Conservation (phyloP, 148 eudicot genomes). For the Dysphania ambrosioides region DNA sequence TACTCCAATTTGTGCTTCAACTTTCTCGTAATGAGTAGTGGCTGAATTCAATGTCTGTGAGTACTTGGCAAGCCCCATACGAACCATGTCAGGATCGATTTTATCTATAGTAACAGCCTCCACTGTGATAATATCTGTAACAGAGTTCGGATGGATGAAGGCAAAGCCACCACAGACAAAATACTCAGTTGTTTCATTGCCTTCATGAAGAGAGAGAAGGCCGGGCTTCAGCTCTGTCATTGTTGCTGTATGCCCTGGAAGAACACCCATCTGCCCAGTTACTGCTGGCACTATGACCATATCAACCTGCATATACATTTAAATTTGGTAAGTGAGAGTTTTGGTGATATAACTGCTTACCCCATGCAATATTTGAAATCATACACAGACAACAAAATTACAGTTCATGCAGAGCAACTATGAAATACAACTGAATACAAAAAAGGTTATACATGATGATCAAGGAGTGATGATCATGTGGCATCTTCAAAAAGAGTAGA, state of each 20-base stretch:
- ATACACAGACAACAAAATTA: background rate
- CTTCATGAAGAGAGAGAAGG: constrained; percentile 58
- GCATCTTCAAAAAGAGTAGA: background rate
- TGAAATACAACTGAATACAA: background rate
- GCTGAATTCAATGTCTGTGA: constrained; percentile 69
- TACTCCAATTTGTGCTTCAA: constrained; percentile 73
- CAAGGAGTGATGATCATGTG: background rate
- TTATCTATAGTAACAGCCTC: constrained; percentile 66
- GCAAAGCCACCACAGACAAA: constrained; percentile 75
- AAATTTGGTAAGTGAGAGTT: background rate
- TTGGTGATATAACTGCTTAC: background rate
- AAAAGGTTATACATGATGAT: background rate
- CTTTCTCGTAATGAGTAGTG: constrained; percentile 57
- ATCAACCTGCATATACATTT: constrained; percentile 49
- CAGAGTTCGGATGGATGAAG: constrained; percentile 58
- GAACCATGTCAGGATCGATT: constrained; percentile 50
- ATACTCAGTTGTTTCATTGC: constrained; percentile 51
- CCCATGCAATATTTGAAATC: background rate
- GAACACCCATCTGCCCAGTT: constrained; percentile 80
- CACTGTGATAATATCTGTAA: constrained; percentile 52
- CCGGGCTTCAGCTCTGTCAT: constrained; percentile 79
- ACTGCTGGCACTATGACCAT: constrained; percentile 71
- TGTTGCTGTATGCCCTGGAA: constrained; percentile 68
- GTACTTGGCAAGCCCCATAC: constrained; percentile 61
- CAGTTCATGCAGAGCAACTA: background rate